Evolutionary conservation across 306 rosid species (phyloP).

Genomic region (Glycine soja): DNA sequence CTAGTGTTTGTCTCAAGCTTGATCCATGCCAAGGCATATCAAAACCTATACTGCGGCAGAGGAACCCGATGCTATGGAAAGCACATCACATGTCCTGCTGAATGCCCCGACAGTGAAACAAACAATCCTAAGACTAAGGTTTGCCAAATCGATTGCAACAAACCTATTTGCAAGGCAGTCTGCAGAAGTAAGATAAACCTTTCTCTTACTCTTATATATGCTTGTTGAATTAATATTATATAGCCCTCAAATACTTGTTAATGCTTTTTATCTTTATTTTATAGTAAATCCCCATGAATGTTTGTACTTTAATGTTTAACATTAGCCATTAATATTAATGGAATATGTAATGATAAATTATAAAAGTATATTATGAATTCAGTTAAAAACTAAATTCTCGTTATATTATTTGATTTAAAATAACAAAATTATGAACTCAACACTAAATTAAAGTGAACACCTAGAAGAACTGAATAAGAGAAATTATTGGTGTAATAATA

Average conservation of each 20-base stretch:
- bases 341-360: no score
- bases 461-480: not conserved
- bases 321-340: no score
- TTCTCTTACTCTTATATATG: not conserved
- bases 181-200: constrained; percentile 44
- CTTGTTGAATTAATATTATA: not conserved
- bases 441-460: not conserved
- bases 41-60: not conserved
- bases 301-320: not conserved
- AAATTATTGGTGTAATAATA: not conserved
- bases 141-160: constrained; percentile 51
- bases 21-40: constrained; percentile 41
- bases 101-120: constrained; percentile 47
- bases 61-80: constrained; percentile 36
- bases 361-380: no score
- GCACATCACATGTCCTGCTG: constrained; percentile 40
- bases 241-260: no score
- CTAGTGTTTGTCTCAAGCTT: constrained; percentile 39
- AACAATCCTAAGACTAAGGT: constrained; percentile 52
- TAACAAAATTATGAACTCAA: not conserved
- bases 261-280: not conserved
- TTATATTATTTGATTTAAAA: not conserved
- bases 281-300: not conserved
- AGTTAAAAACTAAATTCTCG: not conserved
- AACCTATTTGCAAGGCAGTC: constrained; percentile 54